Evolutionary conservation across 306 rosid genomes (phyloP), one percentile per base, ranked within the genome.

Genomic region (Sindora glabra): DNA sequence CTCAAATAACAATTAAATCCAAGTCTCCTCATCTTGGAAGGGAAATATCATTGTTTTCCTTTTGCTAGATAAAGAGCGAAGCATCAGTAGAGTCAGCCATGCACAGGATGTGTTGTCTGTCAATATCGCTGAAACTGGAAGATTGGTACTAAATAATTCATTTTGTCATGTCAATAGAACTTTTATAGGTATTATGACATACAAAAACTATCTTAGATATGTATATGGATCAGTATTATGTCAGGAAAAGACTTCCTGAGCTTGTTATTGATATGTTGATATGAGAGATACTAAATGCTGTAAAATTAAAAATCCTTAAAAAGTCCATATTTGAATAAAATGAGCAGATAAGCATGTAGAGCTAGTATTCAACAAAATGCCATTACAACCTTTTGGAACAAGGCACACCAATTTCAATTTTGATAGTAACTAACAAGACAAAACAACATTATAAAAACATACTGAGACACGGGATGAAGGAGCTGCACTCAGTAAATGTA

Each of bases 381-480:
- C 14, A 26, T 15, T 30, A 26, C 16, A 40, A 64, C 30, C 52
- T n/a, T n/a, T 51, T 50, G n/a, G n/a, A n/a, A n/a, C n/a, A n/a
- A 34, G 64, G 55, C 49, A 37, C 40, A 25, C 22, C 29, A 38
- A 27, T 30, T 59, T 39, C 26, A 52, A 11, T 0, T 29, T 33
- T n/a, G 65, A 8, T 46, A 59, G 25, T 30, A 48, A 48, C 49
- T 10, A 40, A 54, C 47, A 56, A 44, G 42, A 40, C 29, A 5
- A n/a, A 25, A 37, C 65, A 36, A 41, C 26, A 21, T 58, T 10
- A 13, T 19, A n/a, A 37, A 59, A 56, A 78, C 72, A 61, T 74
- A 89, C 94, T 71, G 23, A 79, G 59, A 73, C 50, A 10, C 59
- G 74, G 27, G 74, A 80, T 6, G 80, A 70, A 55, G 78, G 71